These are phyloP conservation scores for Trichosporon ovoides DNA, from an alignment of 1,284 basidiomycete species.

Conservation along the genomic window DNA sequence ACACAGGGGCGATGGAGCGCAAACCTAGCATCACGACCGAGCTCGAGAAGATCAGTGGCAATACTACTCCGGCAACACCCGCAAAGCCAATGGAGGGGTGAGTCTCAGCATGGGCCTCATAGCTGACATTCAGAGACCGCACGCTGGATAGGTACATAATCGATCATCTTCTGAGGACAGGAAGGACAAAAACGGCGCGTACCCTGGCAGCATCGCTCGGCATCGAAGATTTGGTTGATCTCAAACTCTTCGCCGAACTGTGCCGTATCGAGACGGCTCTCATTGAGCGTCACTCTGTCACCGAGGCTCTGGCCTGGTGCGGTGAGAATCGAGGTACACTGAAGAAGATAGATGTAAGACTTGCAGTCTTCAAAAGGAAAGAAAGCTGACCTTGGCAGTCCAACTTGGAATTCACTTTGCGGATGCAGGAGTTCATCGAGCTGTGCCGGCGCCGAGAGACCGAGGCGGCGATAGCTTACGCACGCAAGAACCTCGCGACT, in stretches of 20 bases:
- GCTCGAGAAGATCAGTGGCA: constrained; percentile 3
- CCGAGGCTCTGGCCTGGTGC: constrained; percentile 89
- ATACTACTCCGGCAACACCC: neutral
- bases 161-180: constrained; percentile 74
- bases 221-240: constrained; percentile 65
- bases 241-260: constrained; percentile 86
- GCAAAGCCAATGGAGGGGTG: neutral
- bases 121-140: constrained; percentile 18
- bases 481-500: constrained; percentile 72
- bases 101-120: neutral
- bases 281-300: constrained; percentile 62
- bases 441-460: constrained; percentile 64
- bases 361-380: no score
- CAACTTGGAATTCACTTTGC: constrained; percentile 89
- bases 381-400: constrained; percentile 55
- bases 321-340: constrained; percentile 90
- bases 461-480: constrained; percentile 76
- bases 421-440: constrained; percentile 95
- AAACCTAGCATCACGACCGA: neutral
- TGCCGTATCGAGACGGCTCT: constrained; percentile 77
- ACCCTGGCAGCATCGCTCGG: constrained; percentile 30
- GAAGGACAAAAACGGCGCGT: constrained; percentile 39
- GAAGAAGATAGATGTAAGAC: constrained; percentile 73
- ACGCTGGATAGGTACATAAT: constrained; percentile 80
- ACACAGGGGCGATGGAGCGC: constrained; percentile 8